Evolutionary conservation across 2,329 filamentous ascomycete species (phyloP), one percentile per base, ranked within the genome.

Genomic region (Microascus cirrosus): DNA sequence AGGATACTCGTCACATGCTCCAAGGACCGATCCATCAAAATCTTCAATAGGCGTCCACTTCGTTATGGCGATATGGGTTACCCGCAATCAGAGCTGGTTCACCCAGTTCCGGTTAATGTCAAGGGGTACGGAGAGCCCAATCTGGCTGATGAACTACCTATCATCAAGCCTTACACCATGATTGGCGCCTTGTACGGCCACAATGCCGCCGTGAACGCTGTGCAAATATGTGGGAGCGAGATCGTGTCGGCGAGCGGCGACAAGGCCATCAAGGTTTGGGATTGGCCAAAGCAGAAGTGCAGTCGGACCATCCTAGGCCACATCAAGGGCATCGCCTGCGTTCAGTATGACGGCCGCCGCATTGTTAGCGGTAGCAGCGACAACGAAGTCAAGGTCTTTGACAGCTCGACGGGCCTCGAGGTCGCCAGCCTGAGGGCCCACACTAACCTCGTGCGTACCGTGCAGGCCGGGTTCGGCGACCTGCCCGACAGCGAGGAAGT

Each of bases 301-400:
- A 79, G 81, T 52, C 84, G 88, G 65, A 95, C 89, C 0, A 84
- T 95, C 36, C 78, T 89, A 45, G 94, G 93, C 1, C 94, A 99
- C 66, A 84, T 83, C 62, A 99, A 99, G 69, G 94, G 94, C 35
- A 97, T 99, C 65, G 94, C 94, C 2, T 99, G 94, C 69, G 92
- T 99, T 18, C 93, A 99, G 71, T 97, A 94, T 67, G 94, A 99
- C 68, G 91, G 90, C 28, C 85, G 90, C 55, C 84, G 94, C 22
- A 95, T 99, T 61, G 90, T 99, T 56, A 96, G 90, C 65, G 94
- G 94, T 2, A 96, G 92, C 70, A 96, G 92, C 64, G 94, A 99
- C 70, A 91, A 95, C 68, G 92, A 94, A 48, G 90, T 99, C 35
- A 91, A 94, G 63, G 94, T 99, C 22, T 99, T 95, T 69, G 94